phyloP scores from a whole-genome alignment of 768 basidiomycete genomes.

The Sporobolomyces pararoseus region DNA sequence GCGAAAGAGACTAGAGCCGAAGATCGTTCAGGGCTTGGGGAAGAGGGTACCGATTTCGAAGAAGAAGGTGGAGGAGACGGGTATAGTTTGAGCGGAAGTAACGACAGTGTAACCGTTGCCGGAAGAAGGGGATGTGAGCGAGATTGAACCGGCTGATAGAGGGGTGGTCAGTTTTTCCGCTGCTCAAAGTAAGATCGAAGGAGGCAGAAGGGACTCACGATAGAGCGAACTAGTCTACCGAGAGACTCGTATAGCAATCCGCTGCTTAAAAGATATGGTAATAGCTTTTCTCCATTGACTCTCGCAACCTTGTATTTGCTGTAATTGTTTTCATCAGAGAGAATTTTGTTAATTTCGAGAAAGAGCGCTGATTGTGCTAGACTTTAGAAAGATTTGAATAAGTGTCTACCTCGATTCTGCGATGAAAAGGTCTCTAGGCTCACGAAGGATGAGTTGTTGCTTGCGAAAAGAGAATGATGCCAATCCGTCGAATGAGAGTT shows the following conservation, averaged over 20 bases:
- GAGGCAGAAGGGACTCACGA: neutral
- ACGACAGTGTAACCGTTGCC: conserved; percentile 9
- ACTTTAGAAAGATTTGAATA: neutral
- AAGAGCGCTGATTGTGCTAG: conserved; percentile 27
- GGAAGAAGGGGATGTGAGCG: conserved; percentile 22
- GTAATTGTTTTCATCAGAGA: conserved; percentile 24
- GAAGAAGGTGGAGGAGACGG: neutral
- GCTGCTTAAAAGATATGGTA: conserved; percentile 4
- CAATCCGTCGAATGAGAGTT: neutral
- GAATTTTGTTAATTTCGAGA: conserved; percentile 37
- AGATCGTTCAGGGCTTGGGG: neutral
- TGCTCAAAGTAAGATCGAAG: neutral
- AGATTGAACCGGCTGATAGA: neutral
- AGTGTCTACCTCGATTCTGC: no score
- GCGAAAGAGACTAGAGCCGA: conserved; percentile 12
- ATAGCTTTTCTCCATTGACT: neutral
- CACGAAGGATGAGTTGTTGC: conserved; percentile 18
- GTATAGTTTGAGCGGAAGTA: conserved; percentile 33
- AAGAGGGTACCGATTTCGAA: neutral
- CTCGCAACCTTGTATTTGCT: conserved; percentile 4
- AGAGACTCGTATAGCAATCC: neutral
- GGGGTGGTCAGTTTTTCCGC: neutral
- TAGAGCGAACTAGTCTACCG: neutral
- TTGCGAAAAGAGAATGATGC: conserved; percentile 11
- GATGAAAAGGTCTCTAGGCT: neutral